Evolutionary conservation across 495 filamentous ascomycete genomes (phyloP), one percentile per base, ranked within the genome.

Genomic region (Penicillium cataractarum): DNA sequence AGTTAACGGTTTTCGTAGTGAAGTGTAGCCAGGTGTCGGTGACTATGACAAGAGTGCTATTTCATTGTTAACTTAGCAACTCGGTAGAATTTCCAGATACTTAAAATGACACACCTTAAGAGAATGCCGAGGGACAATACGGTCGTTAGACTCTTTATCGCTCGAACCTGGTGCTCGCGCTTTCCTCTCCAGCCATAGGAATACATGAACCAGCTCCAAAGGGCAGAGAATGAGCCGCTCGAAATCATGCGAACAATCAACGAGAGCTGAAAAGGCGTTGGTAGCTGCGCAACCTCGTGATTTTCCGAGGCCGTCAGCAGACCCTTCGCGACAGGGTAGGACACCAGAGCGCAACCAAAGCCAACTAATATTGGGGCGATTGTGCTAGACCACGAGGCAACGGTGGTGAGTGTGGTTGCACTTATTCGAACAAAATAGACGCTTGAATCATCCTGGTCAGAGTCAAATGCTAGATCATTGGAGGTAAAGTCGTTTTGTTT

Each of bases 121-220:
- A 44, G 3, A 44, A 44, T 44, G 17, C 40, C 40, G 17, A 44
- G 40, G 40, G 40, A 21, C 40, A 44, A 44, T 21, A 44, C n/a
- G 40, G 40, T 44, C 40, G 40, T 44, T n/a, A 44, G 6, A 44
- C 40, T 44, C 40, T 44, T 44, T 19, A 44, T 44, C 40, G 40
- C 40, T 21, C 40, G 3, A 17, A 17, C 40, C 17, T 44, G 40
- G 40, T n/a, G 40, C 40, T 44, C 17, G 40, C 40, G 40, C n/a
- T 9, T 44, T 44, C 40, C 40, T 44, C 40, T n/a, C 40, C 40
- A 44, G 40, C 40, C 40, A 44, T 6, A 44, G 17, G 40, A 44
- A 44, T 44, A 44, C 40, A 44, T 44, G n/a, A 44, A 44, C 40
- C 40, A 44, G 40, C 40, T 44, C 40, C 40, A 44, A 3, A 44